Conservation (phyloP, 257 asterid genomes). For the Solanum megistacrolobum region DNA sequence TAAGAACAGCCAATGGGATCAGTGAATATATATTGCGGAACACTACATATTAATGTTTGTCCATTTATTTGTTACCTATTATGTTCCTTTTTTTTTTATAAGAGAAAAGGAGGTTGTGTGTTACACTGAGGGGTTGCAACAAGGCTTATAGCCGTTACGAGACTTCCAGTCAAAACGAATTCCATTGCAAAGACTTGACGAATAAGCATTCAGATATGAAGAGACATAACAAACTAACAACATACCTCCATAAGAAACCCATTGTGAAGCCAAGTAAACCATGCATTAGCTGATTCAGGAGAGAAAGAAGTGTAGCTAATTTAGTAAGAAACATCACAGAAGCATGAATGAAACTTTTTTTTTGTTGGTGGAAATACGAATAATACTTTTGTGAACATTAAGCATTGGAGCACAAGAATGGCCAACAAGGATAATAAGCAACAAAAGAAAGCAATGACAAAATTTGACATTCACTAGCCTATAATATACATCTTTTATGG, state of each 20-base stretch:
- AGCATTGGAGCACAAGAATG: background rate
- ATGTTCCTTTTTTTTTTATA: background rate
- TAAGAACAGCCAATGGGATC: background rate
- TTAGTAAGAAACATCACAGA: background rate
- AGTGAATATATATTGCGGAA: background rate
- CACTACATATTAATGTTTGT: background rate
- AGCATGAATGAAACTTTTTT: background rate
- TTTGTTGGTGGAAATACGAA: background rate
- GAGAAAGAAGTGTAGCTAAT: background rate
- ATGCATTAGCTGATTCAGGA: constrained; percentile 53
- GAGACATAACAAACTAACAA: background rate
- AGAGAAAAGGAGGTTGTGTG: too few relatives aligned
- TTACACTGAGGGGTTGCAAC: background rate
- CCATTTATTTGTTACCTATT: background rate
- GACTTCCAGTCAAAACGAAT: background rate
- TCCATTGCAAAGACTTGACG: background rate
- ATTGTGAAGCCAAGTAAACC: constrained; percentile 81
- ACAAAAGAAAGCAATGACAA: background rate
- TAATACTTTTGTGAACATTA: background rate
- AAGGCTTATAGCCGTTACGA: background rate
- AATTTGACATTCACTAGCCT: background rate
- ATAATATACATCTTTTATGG: background rate
- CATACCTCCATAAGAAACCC: constrained; percentile 90
- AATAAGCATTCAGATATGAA: background rate
- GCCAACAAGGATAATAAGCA: background rate